Evolutionary conservation across 345 rosid genomes (phyloP), one percentile per base, ranked within the genome.

Genomic region (thale cress (Arabidopsis thaliana)): DNA sequence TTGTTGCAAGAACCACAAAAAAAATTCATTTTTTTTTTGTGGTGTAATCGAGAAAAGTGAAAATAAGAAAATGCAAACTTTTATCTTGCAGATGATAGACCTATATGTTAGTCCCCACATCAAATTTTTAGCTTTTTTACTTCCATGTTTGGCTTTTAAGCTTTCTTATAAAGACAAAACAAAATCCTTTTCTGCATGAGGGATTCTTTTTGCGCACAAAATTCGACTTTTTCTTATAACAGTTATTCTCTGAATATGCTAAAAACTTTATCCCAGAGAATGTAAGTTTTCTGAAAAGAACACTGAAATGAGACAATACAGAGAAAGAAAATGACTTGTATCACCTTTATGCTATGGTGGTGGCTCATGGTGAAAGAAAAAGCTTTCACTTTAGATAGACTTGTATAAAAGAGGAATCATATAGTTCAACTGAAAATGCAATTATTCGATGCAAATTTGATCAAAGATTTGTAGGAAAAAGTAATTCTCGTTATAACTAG

Each of bases 1-100:
- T 65, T 72, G 69, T 65, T 50, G 69, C 37, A 59, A 3, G 53
- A 14, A 8, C 9, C 5, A 25, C 34, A 41, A 56, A 13, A 8
- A 28, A 46, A 34, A 46, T 5, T 1, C 11, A n/a, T 20, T 25
- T 5, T 5, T 57, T 20, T 20, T 25, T 28, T 42, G 34, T 72
- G 42, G 50, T 72, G 64, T 66, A 72, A 59, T 65, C 76, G 71
- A 78, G 73, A 78, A 72, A 78, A 72, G 77, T 65, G 50, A 72
- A 66, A 58, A 7, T 3, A 52, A 53, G 69, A 67, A 69, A 50
- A 56, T 70, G 71, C 4, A 57, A 71, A 64, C 72, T 71, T 77
- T 57, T 56, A 55, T 64, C 45, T 20, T 48, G 49, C 52, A 46
- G 11, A 56, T 53, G 60, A 58, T 55, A 63, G 37, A 58, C 46